Evolutionary conservation across 371 early-diverging fungal genomes (phyloP).

Genomic region (Amoeboradix gromovi): DNA sequence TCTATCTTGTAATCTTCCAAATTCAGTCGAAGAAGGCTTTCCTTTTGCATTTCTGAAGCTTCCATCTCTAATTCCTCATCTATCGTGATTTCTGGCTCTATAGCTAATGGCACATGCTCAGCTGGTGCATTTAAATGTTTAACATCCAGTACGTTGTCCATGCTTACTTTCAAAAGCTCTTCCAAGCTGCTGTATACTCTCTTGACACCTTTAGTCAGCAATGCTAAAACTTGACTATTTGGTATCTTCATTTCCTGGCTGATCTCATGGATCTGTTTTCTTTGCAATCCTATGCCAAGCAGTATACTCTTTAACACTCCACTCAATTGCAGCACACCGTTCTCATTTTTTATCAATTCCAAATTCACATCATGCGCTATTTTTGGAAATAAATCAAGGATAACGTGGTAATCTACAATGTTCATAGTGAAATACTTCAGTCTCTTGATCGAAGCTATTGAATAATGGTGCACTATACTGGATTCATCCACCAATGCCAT

Average conservation of each 20-base stretch:
- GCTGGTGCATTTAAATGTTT: slow-evolving; percentile 7
- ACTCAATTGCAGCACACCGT: slow-evolving; percentile 24
- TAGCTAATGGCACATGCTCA: slow-evolving; percentile 5
- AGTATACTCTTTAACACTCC: slow-evolving; percentile 60
- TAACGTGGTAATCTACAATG: slow-evolving; percentile 80
- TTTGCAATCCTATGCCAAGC: slow-evolving; percentile 62
- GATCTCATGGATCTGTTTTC: slow-evolving; percentile 53
- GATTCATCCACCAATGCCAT: neutral
- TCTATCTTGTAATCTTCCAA: neutral
- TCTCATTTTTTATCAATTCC: slow-evolving; percentile 10
- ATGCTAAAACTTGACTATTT: slow-evolving; percentile 51
- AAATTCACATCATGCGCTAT: slow-evolving; percentile 48
- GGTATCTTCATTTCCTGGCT: slow-evolving; percentile 55
- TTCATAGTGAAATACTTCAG: slow-evolving; percentile 74
- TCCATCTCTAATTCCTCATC: slow-evolving; percentile 7
- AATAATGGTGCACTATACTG: slow-evolving; percentile 7
- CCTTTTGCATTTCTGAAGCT: slow-evolving; percentile 2
- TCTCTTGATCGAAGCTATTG: slow-evolving; percentile 61
- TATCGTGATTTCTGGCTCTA: slow-evolving; percentile 9
- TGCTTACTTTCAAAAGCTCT: slow-evolving; percentile 18
- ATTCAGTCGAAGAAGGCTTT: neutral
- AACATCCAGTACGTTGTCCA: slow-evolving; percentile 5
- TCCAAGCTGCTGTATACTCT: slow-evolving; percentile 21
- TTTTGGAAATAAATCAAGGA: slow-evolving; percentile 60
- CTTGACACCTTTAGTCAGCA: slow-evolving; percentile 63